These are phyloP conservation scores for Diaporthe ampelina DNA, from an alignment of 2,329 filamentous ascomycete genomes.

Conservation along the genomic window DNA sequence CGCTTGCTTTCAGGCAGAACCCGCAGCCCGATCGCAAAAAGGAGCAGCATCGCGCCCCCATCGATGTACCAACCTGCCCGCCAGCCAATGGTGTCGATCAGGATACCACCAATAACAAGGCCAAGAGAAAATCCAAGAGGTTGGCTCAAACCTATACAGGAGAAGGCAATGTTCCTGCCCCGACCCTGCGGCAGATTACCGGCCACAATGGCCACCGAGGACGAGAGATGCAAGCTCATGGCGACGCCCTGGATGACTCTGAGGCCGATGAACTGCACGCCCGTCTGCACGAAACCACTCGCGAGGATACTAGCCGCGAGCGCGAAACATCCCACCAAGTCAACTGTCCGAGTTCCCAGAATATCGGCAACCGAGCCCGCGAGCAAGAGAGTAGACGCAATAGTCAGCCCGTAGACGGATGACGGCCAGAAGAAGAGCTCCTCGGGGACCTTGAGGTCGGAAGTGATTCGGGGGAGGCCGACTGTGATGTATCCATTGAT, in stretches of 20 bases:
- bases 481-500: slow-evolving; percentile 55
- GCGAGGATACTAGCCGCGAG: slow-evolving; percentile 51
- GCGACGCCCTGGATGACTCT: slow-evolving; percentile 57
- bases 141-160: slow-evolving; percentile 60
- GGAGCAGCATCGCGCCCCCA: slow-evolving; percentile 52
- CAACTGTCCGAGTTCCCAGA: slow-evolving; percentile 51
- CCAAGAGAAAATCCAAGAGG: slow-evolving; percentile 65
- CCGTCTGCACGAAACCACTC: slow-evolving; percentile 48
- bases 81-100: slow-evolving; percentile 63
- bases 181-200: slow-evolving; percentile 50
- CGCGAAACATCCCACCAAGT: slow-evolving; percentile 52
- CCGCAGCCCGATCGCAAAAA: slow-evolving; percentile 54
- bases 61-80: slow-evolving; percentile 60
- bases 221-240: slow-evolving; percentile 53
- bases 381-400: slow-evolving; percentile 54
- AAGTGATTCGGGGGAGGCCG: slow-evolving; percentile 56
- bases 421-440: slow-evolving; percentile 57
- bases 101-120: slow-evolving; percentile 62
- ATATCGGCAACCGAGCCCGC: slow-evolving; percentile 56
- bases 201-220: slow-evolving; percentile 53
- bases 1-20: slow-evolving; percentile 52
- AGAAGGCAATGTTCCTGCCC: slow-evolving; percentile 57
- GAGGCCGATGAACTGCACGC: slow-evolving; percentile 54
- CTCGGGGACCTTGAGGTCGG: slow-evolving; percentile 51
- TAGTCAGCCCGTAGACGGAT: slow-evolving; percentile 53